phyloP scores from a whole-genome alignment of 306 rosid genomes.

The Prosopis cineraria region DNA sequence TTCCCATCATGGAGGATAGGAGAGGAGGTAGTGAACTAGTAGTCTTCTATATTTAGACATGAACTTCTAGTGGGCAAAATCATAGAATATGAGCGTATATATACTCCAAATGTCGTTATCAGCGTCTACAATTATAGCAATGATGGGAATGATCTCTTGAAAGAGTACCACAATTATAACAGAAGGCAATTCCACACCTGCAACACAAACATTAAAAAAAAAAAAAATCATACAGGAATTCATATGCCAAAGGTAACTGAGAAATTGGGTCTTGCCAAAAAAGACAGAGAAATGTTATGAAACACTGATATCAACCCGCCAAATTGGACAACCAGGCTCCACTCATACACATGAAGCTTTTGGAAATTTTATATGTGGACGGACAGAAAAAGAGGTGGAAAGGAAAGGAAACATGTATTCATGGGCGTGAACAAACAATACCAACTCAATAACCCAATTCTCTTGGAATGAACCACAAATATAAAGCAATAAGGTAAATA shows the following conservation, averaged over 20 bases:
- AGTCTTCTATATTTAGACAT: background rate
- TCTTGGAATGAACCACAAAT: background rate
- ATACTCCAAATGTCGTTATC: background rate
- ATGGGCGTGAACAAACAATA: background rate
- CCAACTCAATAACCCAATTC: too few species aligned
- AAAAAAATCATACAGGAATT: conserved; percentile 7
- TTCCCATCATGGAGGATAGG: background rate
- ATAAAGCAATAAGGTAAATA: background rate
- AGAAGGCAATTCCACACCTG: conserved; percentile 58
- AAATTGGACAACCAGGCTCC: background rate
- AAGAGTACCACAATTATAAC: conserved; percentile 47
- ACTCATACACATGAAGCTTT: background rate
- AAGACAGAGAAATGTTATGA: too few species aligned
- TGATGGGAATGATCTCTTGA: background rate
- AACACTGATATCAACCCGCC: background rate
- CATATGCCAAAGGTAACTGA: background rate
- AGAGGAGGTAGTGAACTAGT: background rate
- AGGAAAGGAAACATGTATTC: background rate
- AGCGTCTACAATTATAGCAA: conserved; percentile 29
- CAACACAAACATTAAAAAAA: conserved; percentile 27
- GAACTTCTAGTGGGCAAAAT: background rate
- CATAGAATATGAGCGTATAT: background rate
- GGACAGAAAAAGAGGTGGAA: too few species aligned
- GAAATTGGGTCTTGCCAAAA: too few species aligned
- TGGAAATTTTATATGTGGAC: too few species aligned